Conservation (phyloP, 371 early-diverging fungal genomes). For the Syncephalastrum contaminatum region DNA sequence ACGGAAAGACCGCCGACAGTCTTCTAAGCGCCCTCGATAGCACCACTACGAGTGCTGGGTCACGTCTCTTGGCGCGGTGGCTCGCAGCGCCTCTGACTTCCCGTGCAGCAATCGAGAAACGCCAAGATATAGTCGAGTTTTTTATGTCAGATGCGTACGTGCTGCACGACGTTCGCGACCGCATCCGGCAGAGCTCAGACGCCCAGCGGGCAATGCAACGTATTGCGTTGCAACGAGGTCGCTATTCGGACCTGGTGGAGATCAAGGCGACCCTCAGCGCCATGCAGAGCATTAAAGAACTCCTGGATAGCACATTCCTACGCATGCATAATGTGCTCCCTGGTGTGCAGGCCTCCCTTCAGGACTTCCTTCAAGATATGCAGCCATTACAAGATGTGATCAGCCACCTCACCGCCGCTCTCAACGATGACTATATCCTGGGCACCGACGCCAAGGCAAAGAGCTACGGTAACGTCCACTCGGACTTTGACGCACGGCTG, state of each 20-base stretch:
- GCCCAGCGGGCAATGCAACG: slow-evolving; percentile 72
- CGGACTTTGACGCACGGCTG: slow-evolving; percentile 24
- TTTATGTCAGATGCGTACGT: slow-evolving; percentile 53
- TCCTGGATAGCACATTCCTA: neutral
- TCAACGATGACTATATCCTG: slow-evolving; percentile 41
- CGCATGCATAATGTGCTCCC: neutral
- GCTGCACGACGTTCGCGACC: slow-evolving; percentile 47
- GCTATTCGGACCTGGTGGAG: slow-evolving; percentile 65
- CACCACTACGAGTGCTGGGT: slow-evolving; percentile 82
- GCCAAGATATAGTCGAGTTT: slow-evolving; percentile 71
- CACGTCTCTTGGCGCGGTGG: slow-evolving; percentile 70
- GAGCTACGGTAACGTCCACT: slow-evolving; percentile 51
- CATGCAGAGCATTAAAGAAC: slow-evolving; percentile 18
- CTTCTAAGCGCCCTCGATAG: slow-evolving; percentile 67
- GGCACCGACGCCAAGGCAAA: slow-evolving; percentile 31
- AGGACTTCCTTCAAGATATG: slow-evolving; percentile 19
- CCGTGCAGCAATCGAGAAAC: slow-evolving; percentile 50
- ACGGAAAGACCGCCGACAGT: slow-evolving; percentile 56
- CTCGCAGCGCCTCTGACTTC: slow-evolving; percentile 67
- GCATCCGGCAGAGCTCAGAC: slow-evolving; percentile 62
- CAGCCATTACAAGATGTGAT: too few relatives aligned
- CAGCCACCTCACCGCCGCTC: slow-evolving; percentile 31
- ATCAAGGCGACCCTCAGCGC: slow-evolving; percentile 56
- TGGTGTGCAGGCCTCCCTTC: slow-evolving; percentile 2
- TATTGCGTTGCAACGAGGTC: slow-evolving; percentile 62